phyloP scores from a whole-genome alignment of 2,329 filamentous ascomycete genomes.

The Colletotrichum sojae region DNA sequence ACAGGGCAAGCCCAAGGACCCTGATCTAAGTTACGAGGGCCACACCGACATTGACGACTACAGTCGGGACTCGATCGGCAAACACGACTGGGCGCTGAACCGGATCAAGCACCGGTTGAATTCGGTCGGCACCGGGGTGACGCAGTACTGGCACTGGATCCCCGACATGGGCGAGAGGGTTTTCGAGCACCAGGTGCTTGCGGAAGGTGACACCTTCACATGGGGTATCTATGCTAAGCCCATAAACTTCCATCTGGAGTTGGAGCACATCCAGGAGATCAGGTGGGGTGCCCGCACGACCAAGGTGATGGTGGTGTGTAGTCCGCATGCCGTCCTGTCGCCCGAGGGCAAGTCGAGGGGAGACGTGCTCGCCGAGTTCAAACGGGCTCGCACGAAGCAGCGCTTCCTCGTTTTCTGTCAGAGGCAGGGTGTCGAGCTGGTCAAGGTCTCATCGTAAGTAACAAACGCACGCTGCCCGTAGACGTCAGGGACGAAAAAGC shows the following conservation, averaged over 20 bases:
- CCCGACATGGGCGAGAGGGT: conserved; percentile 51
- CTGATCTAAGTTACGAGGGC: conserved; percentile 61
- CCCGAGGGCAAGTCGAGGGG: conserved; percentile 56
- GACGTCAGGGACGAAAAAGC: neutral
- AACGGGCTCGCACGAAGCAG: conserved; percentile 65
- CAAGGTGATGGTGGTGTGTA: conserved; percentile 58
- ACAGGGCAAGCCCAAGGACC: conserved; percentile 40
- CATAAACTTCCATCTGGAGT: conserved; percentile 64
- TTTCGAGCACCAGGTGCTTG: conserved; percentile 70
- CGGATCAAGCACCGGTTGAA: conserved; percentile 65
- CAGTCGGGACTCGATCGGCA: conserved; percentile 59
- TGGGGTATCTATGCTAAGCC: conserved; percentile 67
- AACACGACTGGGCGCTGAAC: conserved; percentile 65
- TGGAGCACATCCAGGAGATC: conserved; percentile 63
- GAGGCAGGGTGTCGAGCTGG: conserved; percentile 58
- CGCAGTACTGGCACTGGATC: conserved; percentile 71
- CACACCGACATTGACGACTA: conserved; percentile 68
- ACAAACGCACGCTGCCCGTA: too few relatives aligned
- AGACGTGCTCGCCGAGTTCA: conserved; percentile 66
- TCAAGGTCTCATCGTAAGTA: conserved; percentile 59
- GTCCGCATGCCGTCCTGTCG: conserved; percentile 47
- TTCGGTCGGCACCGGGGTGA: conserved; percentile 62
- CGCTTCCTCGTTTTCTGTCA: conserved; percentile 65
- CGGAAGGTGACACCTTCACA: conserved; percentile 55
- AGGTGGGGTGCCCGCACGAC: conserved; percentile 58